phyloP scores from a whole-genome alignment of 805 yeast genomes.

The Kazachstania kunashirensis region DNA sequence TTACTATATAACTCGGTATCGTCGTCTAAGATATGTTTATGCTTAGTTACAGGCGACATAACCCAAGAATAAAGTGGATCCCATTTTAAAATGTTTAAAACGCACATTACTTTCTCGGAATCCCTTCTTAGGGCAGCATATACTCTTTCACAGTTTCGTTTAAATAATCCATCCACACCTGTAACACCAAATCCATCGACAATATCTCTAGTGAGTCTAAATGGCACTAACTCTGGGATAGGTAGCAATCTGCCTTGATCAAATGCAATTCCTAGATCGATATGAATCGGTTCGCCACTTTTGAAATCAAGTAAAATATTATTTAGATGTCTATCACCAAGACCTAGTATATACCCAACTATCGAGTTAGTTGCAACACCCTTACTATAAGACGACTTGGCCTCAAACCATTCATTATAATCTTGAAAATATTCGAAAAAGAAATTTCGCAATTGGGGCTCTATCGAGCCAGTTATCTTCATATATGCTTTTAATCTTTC shows the following conservation, averaged over 20 bases:
- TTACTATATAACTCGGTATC: constrained; percentile 11
- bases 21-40: constrained; percentile 29
- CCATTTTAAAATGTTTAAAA: constrained; percentile 76
- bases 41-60: constrained; percentile 60
- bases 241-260: constrained; percentile 83
- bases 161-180: constrained; percentile 74
- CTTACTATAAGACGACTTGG: constrained; percentile 54
- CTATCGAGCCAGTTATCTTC: constrained; percentile 39
- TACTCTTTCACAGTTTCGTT: constrained; percentile 62
- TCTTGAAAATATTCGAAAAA: constrained; percentile 58
- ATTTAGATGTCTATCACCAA: constrained; percentile 93
- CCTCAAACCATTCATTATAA: constrained; percentile 65
- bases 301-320: constrained; percentile 70
- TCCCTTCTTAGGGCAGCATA: constrained; percentile 57
- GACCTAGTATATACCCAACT: constrained; percentile 78
- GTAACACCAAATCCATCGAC: constrained; percentile 88
- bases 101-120: constrained; percentile 61
- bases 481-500: constrained; percentile 39
- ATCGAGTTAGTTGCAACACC: constrained; percentile 82
- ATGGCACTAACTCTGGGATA: constrained; percentile 90
- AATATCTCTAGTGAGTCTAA: constrained; percentile 79
- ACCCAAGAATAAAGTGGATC: constrained; percentile 94
- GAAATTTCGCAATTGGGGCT: constrained; percentile 62
- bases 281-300: constrained; percentile 92
- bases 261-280: constrained; percentile 92